Base-by-base conservation (phyloP, 306 rosid genomes). In the Glycine soja region DNA sequence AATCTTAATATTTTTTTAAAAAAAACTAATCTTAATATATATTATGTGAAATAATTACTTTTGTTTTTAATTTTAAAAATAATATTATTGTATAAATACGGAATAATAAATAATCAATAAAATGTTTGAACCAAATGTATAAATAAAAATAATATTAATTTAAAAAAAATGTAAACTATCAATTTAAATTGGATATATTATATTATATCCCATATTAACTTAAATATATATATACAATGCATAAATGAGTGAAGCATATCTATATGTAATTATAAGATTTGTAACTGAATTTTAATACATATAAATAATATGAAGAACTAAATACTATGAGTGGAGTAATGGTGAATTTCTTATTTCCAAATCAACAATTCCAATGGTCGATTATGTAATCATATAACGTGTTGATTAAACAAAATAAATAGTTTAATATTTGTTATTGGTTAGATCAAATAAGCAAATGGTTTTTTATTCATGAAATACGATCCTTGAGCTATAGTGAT, bases 331-430 rank as follows among this genome's bases (percentile, higher is more conserved):
- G 36, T 24, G 30, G 30, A 24, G 30, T 15, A 34, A n/a, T 63
- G 19, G 7, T 63, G 47, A 63, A 63, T 63, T 63, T 63, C 18
- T 34, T 32, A 12, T 36, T 63, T 34, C 18, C 18, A 6, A 32
- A 63, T 63, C 68, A 62, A 62, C 45, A 62, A 32, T 1, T 36
- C 4, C 2, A 8, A 6, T 47, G 16, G 36, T 38, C 70, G 24
- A 36, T 38, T 64, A 14, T 36, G 10, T 38, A 64, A 64, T 64
- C 70, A 38, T 64, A 11, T 36, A 36, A 6, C 70, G 19, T 64
- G 47, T 64, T 64, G 5, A 36, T 64, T 34, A 64, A 64, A 36
- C 46, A 64, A 34, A 64, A 64, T 64, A 64, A 36, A 10, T 64
- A 11, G 47, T 6, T 64, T 36, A 34, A 12, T 24, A 24, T 34